These are phyloP conservation scores for Rosa lucieae DNA, from an alignment of 306 rosid genomes.

Conservation along the genomic window DNA sequence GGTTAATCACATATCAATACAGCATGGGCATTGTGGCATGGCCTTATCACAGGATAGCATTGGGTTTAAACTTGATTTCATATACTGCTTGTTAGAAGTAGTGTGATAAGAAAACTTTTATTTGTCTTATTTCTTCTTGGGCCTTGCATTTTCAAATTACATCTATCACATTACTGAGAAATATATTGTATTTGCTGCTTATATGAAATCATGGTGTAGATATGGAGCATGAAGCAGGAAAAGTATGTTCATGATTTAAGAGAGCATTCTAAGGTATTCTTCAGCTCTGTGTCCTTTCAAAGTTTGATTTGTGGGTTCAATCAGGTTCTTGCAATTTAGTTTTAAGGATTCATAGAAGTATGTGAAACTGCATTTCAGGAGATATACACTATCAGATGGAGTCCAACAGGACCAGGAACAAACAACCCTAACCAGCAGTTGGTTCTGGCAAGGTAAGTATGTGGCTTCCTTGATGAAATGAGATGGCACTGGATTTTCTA, in stretches of 20 bases:
- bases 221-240: constrained; percentile 94
- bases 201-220: constrained; percentile 49
- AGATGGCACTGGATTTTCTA: background rate
- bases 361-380: constrained; percentile 52
- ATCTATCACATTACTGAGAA: background rate
- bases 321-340: background rate
- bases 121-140: background rate
- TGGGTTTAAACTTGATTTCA: background rate
- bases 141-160: background rate
- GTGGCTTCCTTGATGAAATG: constrained; percentile 6
- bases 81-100: background rate
- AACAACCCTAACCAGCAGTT: constrained; percentile 74
- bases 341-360: background rate
- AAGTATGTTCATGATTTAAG: constrained; percentile 76
- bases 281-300: background rate
- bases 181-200: background rate
- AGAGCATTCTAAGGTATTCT: constrained; percentile 84
- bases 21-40: background rate
- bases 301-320: constrained; percentile 1
- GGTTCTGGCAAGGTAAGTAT: constrained; percentile 81
- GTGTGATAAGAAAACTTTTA: background rate
- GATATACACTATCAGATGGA: constrained; percentile 93
- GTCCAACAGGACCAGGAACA: constrained; percentile 89
- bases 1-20: background rate
- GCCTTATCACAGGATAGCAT: background rate